Evolutionary conservation across 108 stramenopile species (phyloP), one percentile per base, ranked within the genome.

Genomic region (Cylindrotheca closterium): DNA sequence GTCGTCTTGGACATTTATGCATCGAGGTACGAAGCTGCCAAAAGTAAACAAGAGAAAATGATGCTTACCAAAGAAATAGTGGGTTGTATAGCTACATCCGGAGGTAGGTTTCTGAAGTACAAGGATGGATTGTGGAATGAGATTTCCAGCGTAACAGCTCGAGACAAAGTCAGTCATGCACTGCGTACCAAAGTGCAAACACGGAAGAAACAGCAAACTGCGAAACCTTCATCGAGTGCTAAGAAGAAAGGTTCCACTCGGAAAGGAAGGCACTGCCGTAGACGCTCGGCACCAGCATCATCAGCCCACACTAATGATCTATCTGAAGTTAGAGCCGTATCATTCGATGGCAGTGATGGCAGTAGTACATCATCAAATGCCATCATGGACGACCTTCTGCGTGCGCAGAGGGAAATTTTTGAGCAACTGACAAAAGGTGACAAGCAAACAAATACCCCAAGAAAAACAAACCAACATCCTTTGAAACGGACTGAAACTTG

Each of bases 31-130:
- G 32, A 65, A 19, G 49, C 17, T 15, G 70, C 63, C 19, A 62
- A 58, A 22, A 72, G 60, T 47, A 81, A 81, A 58, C 74, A 75
- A 61, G 66, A 71, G 31, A 81, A 81, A 52, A 81, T 81, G 79
- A 45, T 47, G 12, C 56, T 81, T 47, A 81, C 79, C 19, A 79
- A 73, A 30, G 72, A 68, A 33, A 74, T 79, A 56, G 78, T 79
- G 0, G 57, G 37, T 4, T 21, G 51, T 29, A 71, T 65, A 30
- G 34, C 60, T 26, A 26, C 51, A 1, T 49, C 63, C 15, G 56
- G 68, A 45, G 73, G 73, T 21, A 58, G 74, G 17, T 81, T 81
- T 57, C 55, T 81, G 29, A 71, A 68, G 54, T 70, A 63, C 53
- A 67, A 71, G 47, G 52, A 68, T 26, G 79, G 63, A 2, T 33